Conservation (phyloP, 257 asterid species). For the Scutellaria galericulata region DNA sequence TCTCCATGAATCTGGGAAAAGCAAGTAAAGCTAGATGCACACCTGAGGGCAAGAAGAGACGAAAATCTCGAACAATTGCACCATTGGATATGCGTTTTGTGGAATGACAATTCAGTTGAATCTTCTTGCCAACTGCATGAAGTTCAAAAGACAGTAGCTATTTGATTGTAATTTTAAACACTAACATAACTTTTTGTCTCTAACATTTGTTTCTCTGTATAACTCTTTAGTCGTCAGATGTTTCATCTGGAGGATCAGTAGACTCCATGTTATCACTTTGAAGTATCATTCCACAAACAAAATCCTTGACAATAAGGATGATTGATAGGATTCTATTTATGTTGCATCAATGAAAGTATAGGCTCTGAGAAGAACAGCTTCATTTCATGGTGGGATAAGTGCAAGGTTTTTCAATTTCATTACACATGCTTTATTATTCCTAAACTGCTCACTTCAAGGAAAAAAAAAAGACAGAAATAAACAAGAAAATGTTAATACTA, state of each 20-base stretch:
- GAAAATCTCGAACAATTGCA: constrained; percentile 56
- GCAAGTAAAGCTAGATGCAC: constrained; percentile 51
- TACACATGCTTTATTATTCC: too few relatives aligned
- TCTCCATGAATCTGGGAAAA: constrained; percentile 49
- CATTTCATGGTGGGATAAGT: too few relatives aligned
- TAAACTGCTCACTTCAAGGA: too few relatives aligned
- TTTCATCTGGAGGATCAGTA: neutral
- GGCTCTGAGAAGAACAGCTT: too few relatives aligned
- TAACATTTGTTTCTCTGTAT: constrained; percentile 27
- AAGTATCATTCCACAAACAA: neutral
- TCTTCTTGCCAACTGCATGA: neutral
- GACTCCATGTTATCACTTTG: neutral
- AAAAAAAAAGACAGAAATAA: neutral
- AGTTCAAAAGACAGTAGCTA: too few relatives aligned
- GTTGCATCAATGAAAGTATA: too few relatives aligned
- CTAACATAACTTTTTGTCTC: constrained; percentile 32
- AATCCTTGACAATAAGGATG: too few relatives aligned
- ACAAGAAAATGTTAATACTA: neutral
- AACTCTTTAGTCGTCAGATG: constrained; percentile 11
- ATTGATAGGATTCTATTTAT: too few relatives aligned
- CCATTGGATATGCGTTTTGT: constrained; percentile 57
- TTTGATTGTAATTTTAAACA: neutral
- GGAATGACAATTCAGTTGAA: constrained; percentile 36
- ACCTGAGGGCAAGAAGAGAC: constrained; percentile 80
- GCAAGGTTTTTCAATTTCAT: too few relatives aligned